Base-by-base conservation (phyloP, 257 asterid genomes). In the Fraxinus anomala region DNA sequence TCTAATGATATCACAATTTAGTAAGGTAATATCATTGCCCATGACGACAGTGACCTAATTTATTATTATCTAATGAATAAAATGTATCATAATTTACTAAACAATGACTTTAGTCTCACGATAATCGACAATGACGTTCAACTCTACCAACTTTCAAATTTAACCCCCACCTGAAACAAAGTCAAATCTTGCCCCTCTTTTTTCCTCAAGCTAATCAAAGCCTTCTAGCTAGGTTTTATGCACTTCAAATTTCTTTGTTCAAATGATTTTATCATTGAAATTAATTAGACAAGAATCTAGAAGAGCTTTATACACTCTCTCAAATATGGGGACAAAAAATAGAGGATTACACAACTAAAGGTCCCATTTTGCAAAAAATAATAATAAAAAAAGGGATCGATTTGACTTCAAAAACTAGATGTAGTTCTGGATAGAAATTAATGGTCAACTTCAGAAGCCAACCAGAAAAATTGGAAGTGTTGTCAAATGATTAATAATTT, bases 401-500 rank as follows among this genome's bases (percentile, higher is more conserved):
- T 63, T 61, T 63, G 69, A 51, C 61, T 78, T 59, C 8, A 31
- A 63, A 68, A 68, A 26, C 5, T 14, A 23, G 30, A 76, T 37
- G 76, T 73, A 54, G 61, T 51, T 79, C 23, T 16, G 39, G 69
- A 36, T 16, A 19, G 30, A 9, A 44, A 24, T 40, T 6, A 71
- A 40, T 36, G 34, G 79, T 81, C 81, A 81, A 77, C 76, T 77
- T 54, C 72, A 77, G 33, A 11, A 30, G 79, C 82, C 84, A 81
- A 77, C 31, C 49, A 63, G 30, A 67, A 73, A 33, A 59, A 12
- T 67, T 59, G 11, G 19, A 72, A 47, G 76, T 66, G 72, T 65
- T 72, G 7, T 73, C n/a, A n/a, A 16, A 54, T 47, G 31, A 36
- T 37, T 21, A 33, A 26, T 39, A 23, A 11, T 28, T 30, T 68